These are phyloP conservation scores for Gigaspora rosea DNA, from an alignment of 192 early-diverging fungal species.

Conservation along the genomic window DNA sequence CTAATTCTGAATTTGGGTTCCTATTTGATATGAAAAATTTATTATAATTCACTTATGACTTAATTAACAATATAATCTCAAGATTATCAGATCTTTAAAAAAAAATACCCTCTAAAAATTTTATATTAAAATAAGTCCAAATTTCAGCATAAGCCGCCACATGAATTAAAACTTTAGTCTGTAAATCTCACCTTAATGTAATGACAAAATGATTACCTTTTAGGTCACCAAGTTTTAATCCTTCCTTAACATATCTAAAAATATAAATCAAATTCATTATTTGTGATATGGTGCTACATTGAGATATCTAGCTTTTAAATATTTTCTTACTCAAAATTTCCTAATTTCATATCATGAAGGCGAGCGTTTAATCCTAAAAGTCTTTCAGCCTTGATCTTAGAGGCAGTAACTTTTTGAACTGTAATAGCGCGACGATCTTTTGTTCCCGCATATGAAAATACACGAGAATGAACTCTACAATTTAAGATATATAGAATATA, in stretches of 20 bases:
- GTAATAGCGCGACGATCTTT: constrained; percentile 95
- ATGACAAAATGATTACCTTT: constrained; percentile 91
- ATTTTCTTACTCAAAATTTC: constrained; percentile 66
- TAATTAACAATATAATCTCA: too few relatives aligned
- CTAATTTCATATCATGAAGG: constrained; percentile 61
- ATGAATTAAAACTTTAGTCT: too few relatives aligned
- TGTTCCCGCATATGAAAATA: constrained; percentile 86
- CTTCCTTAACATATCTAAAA: constrained; percentile 56
- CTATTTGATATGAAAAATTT: too few relatives aligned
- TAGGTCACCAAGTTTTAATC: constrained; percentile 82
- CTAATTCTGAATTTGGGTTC: too few relatives aligned
- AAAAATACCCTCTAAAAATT: too few relatives aligned
- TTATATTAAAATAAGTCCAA: too few relatives aligned
- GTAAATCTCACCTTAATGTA: constrained; percentile 59
- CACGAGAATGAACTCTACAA: constrained; percentile 49
- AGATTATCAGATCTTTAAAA: too few relatives aligned
- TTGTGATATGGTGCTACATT: neutral
- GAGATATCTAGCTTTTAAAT: neutral
- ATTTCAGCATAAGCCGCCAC: too few relatives aligned
- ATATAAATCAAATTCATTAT: neutral
- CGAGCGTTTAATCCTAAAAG: constrained; percentile 57
- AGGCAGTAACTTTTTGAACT: constrained; percentile 77
- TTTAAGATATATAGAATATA: neutral
- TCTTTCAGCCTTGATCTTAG: constrained; percentile 56
- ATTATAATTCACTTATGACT: too few relatives aligned